Percentiles rank a stretch among this genome's conserved stretches.
These are phyloP conservation scores for Sarcomyxa edulis DNA, from an alignment of 768 basidiomycete species.

Conservation along the genomic window DNA sequence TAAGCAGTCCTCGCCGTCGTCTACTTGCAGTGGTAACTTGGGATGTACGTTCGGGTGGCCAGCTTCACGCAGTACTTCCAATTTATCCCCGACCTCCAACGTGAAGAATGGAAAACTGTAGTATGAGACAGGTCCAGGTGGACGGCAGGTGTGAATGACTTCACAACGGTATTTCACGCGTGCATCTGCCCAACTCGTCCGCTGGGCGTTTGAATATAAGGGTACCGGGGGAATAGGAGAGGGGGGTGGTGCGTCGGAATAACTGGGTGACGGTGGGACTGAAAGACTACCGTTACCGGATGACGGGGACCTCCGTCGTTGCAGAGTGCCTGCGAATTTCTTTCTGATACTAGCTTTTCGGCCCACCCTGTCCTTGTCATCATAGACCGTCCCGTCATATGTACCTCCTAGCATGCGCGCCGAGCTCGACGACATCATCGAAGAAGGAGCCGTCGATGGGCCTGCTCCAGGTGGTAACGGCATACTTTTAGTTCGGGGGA, in stretches of 20 bases:
- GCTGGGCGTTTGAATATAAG: slow-evolving; percentile 7
- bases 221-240: slow-evolving; percentile 3
- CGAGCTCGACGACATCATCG: not conserved
- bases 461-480: too few species aligned
- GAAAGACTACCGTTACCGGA: slow-evolving; percentile 11
- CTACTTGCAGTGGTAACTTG: slow-evolving; percentile 72
- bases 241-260: slow-evolving; percentile 6
- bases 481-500: slow-evolving; percentile 1
- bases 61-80: slow-evolving; percentile 67
- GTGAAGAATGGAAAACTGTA: slow-evolving; percentile 75
- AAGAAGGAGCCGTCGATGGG: not conserved
- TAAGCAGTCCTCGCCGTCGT: slow-evolving; percentile 74
- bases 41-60: slow-evolving; percentile 75
- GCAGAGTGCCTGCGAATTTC: slow-evolving; percentile 7
- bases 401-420: slow-evolving; percentile 21
- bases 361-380: slow-evolving; percentile 13
- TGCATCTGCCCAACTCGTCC: slow-evolving; percentile 30
- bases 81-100: slow-evolving; percentile 55
- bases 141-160: slow-evolving; percentile 64
- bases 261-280: slow-evolving; percentile 4
- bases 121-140: slow-evolving; percentile 60
- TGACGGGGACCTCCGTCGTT: slow-evolving; percentile 15
- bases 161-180: slow-evolving; percentile 60
- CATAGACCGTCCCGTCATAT: slow-evolving; percentile 49
- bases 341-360: slow-evolving; percentile 10